A percentile compares a stretch with the other conserved stretches of the same genome.
Conservation (phyloP, 2,329 filamentous ascomycete species). For the Alternaria gansuensis region DNA sequence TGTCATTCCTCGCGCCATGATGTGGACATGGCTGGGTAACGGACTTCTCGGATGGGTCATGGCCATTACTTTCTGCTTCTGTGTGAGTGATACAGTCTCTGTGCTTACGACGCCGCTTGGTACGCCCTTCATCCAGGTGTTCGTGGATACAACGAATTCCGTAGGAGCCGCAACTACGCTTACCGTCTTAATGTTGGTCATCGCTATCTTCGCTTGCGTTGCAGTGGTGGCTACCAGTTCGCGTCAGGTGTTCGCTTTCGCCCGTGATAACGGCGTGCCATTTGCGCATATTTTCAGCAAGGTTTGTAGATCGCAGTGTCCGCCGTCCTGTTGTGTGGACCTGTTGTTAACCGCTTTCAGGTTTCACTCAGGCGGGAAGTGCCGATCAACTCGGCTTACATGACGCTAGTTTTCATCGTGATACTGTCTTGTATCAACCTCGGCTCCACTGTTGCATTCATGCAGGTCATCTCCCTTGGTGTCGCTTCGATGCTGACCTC, state of each 20-base stretch:
- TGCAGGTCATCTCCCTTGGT: slow-evolving; percentile 28
- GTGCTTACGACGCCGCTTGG: slow-evolving; percentile 29
- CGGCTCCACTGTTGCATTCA: slow-evolving; percentile 38
- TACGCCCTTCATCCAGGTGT: slow-evolving; percentile 37
- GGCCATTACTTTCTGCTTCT: slow-evolving; percentile 30
- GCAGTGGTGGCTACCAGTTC: slow-evolving; percentile 36
- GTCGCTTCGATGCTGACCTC: slow-evolving; percentile 30
- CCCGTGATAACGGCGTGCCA: slow-evolving; percentile 40
- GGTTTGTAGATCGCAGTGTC: slow-evolving; percentile 50
- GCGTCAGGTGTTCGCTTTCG: slow-evolving; percentile 43
- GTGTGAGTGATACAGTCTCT: slow-evolving; percentile 21
- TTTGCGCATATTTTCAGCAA: slow-evolving; percentile 38
- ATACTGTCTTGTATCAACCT: slow-evolving; percentile 44
- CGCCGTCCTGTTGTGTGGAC: slow-evolving; percentile 28
- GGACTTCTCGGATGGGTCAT: slow-evolving; percentile 50
- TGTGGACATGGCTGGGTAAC: slow-evolving; percentile 49
- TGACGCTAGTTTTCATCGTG: slow-evolving; percentile 31
- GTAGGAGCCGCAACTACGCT: slow-evolving; percentile 29
- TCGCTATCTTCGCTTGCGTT: slow-evolving; percentile 34
- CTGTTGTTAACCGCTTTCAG: slow-evolving; percentile 13
- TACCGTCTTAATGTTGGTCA: slow-evolving; percentile 34
- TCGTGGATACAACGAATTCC: slow-evolving; percentile 35
- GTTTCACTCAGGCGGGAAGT: slow-evolving; percentile 32
- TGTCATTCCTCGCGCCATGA: slow-evolving; percentile 50
- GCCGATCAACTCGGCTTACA: slow-evolving; percentile 35